These are phyloP conservation scores for Eucalyptus pumila DNA, from an alignment of 345 rosid species.

Conservation along the genomic window DNA sequence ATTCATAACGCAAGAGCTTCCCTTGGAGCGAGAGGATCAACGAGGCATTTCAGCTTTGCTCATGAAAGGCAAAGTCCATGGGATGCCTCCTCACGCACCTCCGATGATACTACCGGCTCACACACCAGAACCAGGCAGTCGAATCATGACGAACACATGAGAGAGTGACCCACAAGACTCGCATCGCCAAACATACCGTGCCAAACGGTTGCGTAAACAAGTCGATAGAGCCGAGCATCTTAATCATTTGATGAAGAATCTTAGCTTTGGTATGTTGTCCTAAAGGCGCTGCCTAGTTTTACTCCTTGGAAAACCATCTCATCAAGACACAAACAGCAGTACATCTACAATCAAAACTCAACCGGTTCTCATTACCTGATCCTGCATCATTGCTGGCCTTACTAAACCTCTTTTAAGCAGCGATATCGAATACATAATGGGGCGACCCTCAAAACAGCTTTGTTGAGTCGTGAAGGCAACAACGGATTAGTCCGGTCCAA, in stretches of 20 bases:
- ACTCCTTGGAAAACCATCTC: neutral
- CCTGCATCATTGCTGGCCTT: neutral
- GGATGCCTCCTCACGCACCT: conserved; percentile 14
- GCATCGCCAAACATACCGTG: neutral
- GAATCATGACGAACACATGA: neutral
- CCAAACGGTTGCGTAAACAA: neutral
- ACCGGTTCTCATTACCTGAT: neutral
- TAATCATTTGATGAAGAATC: neutral
- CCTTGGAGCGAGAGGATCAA: conserved; percentile 11
- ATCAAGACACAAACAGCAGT: neutral
- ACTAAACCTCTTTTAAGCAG: neutral
- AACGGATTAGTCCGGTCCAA: neutral
- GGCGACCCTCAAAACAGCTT: neutral
- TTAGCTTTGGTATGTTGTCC: neutral
- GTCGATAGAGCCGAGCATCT: neutral
- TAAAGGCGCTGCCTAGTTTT: neutral
- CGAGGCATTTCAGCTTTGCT: conserved; percentile 14
- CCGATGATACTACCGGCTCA: neutral
- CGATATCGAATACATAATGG: neutral
- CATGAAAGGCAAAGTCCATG: conserved; percentile 15
- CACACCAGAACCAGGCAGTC: neutral
- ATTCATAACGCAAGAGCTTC: conserved; percentile 10
- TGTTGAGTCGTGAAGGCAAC: neutral
- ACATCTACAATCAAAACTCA: neutral
- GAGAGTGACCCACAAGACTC: neutral